Percentiles rank a stretch among this genome's conserved stretches.
Evolutionary conservation across 441 rosid genomes (phyloP).

Genomic region (Lepidium campestre): DNA sequence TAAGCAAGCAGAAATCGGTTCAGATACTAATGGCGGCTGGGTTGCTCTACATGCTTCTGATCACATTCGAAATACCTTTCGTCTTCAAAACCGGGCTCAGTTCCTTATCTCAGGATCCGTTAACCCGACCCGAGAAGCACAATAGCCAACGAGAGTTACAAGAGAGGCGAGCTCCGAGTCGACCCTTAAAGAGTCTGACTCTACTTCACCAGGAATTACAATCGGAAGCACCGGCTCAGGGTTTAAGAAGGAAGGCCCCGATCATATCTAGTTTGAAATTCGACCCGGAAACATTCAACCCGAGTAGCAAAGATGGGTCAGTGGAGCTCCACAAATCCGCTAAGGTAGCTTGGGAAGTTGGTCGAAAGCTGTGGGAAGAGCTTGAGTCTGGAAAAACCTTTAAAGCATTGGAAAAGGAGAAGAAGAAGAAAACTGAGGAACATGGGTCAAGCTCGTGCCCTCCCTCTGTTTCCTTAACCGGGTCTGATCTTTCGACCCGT

Average conservation of each 20-base stretch:
- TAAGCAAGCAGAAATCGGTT: conserved; percentile 55
- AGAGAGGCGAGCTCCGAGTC: conserved; percentile 50
- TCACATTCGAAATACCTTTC: conserved; percentile 72
- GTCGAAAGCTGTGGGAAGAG: conserved; percentile 55
- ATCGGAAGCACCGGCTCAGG: conserved; percentile 29
- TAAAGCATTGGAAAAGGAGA: conserved; percentile 10
- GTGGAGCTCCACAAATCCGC: conserved; percentile 77
- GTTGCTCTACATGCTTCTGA: conserved; percentile 50
- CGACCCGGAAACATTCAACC: conserved; percentile 45
- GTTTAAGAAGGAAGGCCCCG: conserved; percentile 1
- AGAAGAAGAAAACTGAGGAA: conserved; percentile 25
- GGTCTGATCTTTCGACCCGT: conserved; percentile 46
- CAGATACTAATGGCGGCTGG: conserved; percentile 58
- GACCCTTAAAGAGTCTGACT: conserved; percentile 47
- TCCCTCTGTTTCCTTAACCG: conserved; percentile 53
- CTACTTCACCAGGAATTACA: conserved; percentile 39
- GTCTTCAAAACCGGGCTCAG: conserved; percentile 47
- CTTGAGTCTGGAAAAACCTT: conserved; percentile 42
- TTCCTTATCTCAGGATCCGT: conserved; percentile 42
- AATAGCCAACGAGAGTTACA: conserved; percentile 51
- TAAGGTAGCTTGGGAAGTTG: conserved; percentile 68
- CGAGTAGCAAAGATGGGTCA: conserved; percentile 47
- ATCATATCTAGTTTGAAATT: conserved; percentile 51
- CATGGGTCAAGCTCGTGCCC: conserved; percentile 46
- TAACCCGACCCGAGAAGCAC: conserved; percentile 37